Base-by-base conservation (phyloP, 2,329 filamentous ascomycete species). In the Eutypella sp. region DNA sequence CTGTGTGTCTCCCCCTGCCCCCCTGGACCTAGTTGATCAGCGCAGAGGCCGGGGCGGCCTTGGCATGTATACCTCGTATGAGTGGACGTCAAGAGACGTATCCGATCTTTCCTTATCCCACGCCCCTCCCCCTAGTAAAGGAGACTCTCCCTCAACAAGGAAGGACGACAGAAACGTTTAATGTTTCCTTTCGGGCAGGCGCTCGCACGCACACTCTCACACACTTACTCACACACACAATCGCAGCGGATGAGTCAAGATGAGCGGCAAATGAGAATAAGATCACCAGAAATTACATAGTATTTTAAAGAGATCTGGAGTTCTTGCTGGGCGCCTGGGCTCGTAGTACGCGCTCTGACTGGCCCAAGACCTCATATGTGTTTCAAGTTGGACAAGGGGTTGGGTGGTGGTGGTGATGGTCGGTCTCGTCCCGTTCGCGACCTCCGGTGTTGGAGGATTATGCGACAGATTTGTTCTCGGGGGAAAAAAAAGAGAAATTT, bases 331-430 rank as follows among this genome's bases (percentile, higher is more conserved):
- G 36, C 6, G 6, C 20, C 20, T 39, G 18, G 31, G 36, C 36
- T 39, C 23, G 36, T 20, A 22, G 11, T 20, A 11, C 4, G 19
- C 18, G 20, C 36, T 39, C 36, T 39, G 36, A 39, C 36, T 39
- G 36, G 36, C 19, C 11, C 36, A 20, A 39, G 19, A 22, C 18
- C 36, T 20, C 15, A 22, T 24, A 23, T 39, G 20, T 6, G 36
- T 39, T 39, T 39, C 36, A 39, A 24, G 36, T 39, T 23, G 23
- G 36, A 39, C 36, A 39, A 24, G 36, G 36, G 36, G 13, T n/a
- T 18, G 20, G 15, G 10, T 15, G 23, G 13, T n/a, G 20, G n/a
- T n/a, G n/a, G n/a, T n/a, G n/a, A n/a, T n/a, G n/a, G n/a, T n/a
- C n/a, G n/a, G n/a, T n/a, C n/a, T n/a, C n/a, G n/a, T n/a, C n/a